Evolutionary conservation across 2,329 filamentous ascomycete species (phyloP).

Genomic region (Penicillium sp.): DNA sequence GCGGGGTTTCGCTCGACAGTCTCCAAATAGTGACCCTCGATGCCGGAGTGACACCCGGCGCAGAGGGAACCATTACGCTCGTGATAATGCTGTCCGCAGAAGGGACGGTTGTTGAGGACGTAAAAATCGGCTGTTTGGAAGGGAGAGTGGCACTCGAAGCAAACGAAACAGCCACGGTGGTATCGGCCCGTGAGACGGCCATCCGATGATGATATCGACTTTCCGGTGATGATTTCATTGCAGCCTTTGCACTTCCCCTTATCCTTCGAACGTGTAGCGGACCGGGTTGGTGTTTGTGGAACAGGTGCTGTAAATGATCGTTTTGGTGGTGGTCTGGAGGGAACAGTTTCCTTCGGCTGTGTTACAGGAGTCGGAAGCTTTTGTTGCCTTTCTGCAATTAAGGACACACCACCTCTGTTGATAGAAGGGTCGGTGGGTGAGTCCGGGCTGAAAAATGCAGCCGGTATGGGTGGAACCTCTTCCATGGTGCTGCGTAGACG

Average conservation of each 20-base stretch:
- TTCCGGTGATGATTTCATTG: slow-evolving; percentile 73
- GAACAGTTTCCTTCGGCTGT: slow-evolving; percentile 14
- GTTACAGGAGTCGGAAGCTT: slow-evolving; percentile 1
- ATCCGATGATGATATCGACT: slow-evolving; percentile 90
- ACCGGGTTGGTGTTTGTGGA: slow-evolving; percentile 42
- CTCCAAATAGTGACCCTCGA: slow-evolving; percentile 91
- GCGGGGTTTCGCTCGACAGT: slow-evolving; percentile 56
- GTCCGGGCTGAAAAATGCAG: slow-evolving; percentile 39
- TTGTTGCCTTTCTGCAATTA: slow-evolving; percentile 28
- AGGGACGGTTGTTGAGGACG: slow-evolving; percentile 80
- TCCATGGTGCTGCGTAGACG: slow-evolving; percentile 26
- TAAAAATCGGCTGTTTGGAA: slow-evolving; percentile 92
- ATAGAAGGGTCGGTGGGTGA: slow-evolving; percentile 52
- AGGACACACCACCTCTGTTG: slow-evolving; percentile 40
- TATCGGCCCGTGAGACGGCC: slow-evolving; percentile 89
- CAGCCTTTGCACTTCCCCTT: slow-evolving; percentile 83
- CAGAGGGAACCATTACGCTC: slow-evolving; percentile 85
- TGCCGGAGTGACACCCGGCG: slow-evolving; percentile 73
- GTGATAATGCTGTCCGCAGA: slow-evolving; percentile 91
- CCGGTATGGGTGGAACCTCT: slow-evolving; percentile 34
- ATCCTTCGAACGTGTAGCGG: slow-evolving; percentile 58
- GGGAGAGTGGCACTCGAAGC: slow-evolving; percentile 74
- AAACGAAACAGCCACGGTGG: slow-evolving; percentile 93
- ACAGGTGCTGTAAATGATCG: slow-evolving; percentile 33
- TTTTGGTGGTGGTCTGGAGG: slow-evolving; percentile 26